phyloP scores from a whole-genome alignment of 345 rosid species.

The Pelargonium nanum region DNA sequence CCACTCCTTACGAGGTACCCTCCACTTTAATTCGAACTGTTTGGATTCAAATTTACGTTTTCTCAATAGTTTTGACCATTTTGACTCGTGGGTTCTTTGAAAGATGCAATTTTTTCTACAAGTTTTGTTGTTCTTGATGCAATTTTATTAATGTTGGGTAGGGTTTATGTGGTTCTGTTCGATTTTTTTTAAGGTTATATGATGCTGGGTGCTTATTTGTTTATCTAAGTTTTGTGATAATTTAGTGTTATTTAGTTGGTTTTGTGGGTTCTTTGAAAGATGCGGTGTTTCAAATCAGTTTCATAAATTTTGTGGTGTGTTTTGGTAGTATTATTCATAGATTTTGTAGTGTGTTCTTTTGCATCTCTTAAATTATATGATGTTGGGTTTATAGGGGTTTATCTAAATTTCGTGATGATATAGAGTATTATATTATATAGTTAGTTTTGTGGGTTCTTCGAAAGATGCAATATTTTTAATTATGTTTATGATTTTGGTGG shows the following conservation, averaged over 20 bases:
- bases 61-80: no score
- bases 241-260: neutral
- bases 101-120: neutral
- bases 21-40: neutral
- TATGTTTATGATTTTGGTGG: neutral
- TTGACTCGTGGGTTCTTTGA: neutral
- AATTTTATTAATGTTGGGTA: neutral
- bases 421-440: no score
- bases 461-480: neutral
- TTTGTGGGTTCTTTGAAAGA: neutral
- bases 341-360: no score
- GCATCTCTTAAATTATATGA: no score
- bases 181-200: no score
- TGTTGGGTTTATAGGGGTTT: no score
- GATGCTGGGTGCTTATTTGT: neutral
- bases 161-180: neutral
- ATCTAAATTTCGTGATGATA: no score
- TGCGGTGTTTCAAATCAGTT: neutral
- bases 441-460: neutral
- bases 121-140: neutral
- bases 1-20: slow-evolving; percentile 84
- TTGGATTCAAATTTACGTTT: neutral
- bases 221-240: no score
- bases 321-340: neutral
- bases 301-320: neutral